phyloP scores from a whole-genome alignment of 2,329 filamentous ascomycete genomes.

The Lachnellula arida region DNA sequence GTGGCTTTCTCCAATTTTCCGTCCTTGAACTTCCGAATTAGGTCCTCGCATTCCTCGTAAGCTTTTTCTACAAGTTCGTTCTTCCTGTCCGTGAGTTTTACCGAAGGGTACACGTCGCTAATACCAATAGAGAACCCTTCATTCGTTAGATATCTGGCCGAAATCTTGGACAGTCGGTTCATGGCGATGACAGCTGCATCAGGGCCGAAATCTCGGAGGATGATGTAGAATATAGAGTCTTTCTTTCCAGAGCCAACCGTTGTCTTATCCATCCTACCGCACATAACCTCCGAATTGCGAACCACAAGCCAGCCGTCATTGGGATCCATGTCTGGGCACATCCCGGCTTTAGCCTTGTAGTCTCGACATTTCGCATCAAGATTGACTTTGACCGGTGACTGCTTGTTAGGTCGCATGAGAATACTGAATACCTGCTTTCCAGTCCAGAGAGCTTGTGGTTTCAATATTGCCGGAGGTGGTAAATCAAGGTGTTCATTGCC shows the following conservation, averaged over 20 bases:
- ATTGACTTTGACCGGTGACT: constrained; percentile 81
- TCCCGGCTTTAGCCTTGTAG: constrained; percentile 58
- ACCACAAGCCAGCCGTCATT: constrained; percentile 91
- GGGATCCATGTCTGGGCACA: constrained; percentile 67
- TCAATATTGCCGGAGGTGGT: constrained; percentile 80
- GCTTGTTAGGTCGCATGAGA: constrained; percentile 80
- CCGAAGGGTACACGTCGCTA: constrained; percentile 84
- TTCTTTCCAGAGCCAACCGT: constrained; percentile 98
- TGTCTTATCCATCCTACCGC: constrained; percentile 94
- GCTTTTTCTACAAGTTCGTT: constrained; percentile 70
- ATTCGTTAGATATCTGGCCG: constrained; percentile 81
- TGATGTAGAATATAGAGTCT: constrained; percentile 94
- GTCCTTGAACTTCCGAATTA: constrained; percentile 74
- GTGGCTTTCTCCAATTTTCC: constrained; percentile 81
- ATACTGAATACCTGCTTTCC: constrained; percentile 96
- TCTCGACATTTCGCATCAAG: constrained; percentile 88
- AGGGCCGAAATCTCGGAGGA: constrained; percentile 89
- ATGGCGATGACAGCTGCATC: constrained; percentile 85
- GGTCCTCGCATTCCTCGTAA: constrained; percentile 74
- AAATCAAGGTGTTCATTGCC: constrained; percentile 73
- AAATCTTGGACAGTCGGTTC: constrained; percentile 89
- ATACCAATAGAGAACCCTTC: constrained; percentile 96
- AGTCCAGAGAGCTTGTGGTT: constrained; percentile 86
- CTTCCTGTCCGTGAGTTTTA: constrained; percentile 66
- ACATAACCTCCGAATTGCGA: constrained; percentile 96